Percentiles rank a stretch among this genome's conserved stretches.
Evolutionary conservation across 2,329 filamentous ascomycete genomes (phyloP).

Genomic region (Aspergillus costaricaensis): DNA sequence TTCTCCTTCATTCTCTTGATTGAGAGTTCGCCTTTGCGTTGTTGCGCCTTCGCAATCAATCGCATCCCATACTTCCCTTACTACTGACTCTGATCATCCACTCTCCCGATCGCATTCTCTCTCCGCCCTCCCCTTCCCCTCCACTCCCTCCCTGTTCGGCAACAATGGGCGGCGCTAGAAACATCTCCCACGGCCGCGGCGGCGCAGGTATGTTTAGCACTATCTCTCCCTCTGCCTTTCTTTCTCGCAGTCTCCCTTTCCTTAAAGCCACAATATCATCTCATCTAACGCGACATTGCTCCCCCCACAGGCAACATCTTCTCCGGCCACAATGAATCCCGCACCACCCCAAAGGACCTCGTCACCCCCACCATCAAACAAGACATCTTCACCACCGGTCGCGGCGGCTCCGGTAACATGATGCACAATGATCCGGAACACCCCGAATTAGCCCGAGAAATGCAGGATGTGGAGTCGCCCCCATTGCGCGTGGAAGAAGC

Average conservation of each 20-base stretch:
- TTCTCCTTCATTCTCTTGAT: neutral
- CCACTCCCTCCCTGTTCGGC: neutral
- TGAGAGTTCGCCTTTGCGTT: neutral
- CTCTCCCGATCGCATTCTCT: neutral
- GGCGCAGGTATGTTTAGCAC: conserved; percentile 60
- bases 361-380: conserved; percentile 81
- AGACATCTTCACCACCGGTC: conserved; percentile 83
- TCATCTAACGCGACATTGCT: neutral
- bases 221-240: neutral
- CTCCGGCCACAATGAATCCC: conserved; percentile 56
- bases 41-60: neutral
- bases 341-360: conserved; percentile 64
- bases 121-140: neutral
- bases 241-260: neutral
- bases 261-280: neutral
- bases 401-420: conserved; percentile 89
- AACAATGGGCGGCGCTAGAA: conserved; percentile 25
- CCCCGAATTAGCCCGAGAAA: conserved; percentile 68
- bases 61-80: neutral
- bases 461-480: conserved; percentile 75
- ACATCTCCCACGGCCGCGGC: conserved; percentile 70
- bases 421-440: conserved; percentile 69
- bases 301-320: conserved; percentile 60
- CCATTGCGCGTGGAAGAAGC: conserved; percentile 41
- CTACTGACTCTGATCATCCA: neutral